Evolutionary conservation across 2,329 filamentous ascomycete species (phyloP).

Genomic region (Fusarium sp.): DNA sequence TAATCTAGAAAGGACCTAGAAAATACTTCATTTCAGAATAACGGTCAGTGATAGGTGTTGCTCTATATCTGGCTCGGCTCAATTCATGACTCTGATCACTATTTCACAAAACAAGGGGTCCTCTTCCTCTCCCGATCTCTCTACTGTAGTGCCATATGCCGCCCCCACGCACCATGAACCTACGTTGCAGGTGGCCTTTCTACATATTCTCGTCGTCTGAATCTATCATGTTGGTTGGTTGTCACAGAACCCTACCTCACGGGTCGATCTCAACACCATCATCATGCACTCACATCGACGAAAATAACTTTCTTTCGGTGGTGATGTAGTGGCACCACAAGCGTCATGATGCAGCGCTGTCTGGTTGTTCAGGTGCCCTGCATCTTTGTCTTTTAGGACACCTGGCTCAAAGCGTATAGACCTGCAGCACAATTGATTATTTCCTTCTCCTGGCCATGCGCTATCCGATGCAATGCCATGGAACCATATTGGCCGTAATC

Average conservation of each 20-base stretch:
- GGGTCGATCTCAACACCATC: slow-evolving; percentile 20
- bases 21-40: neutral
- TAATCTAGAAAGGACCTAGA: neutral
- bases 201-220: slow-evolving; percentile 12
- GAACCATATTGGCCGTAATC: slow-evolving; percentile 28
- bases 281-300: slow-evolving; percentile 21
- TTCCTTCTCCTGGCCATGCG: slow-evolving; percentile 4
- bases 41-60: neutral
- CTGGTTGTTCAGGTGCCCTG: neutral
- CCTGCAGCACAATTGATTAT: slow-evolving; percentile 9
- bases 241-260: slow-evolving; percentile 13
- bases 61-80: neutral
- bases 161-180: slow-evolving; percentile 34
- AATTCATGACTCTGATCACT: slow-evolving; percentile 1
- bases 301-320: neutral
- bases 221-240: slow-evolving; percentile 23
- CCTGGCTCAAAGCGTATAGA: slow-evolving; percentile 7
- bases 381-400: neutral
- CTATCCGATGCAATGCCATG: slow-evolving; percentile 23
- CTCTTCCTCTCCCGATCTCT: slow-evolving; percentile 28
- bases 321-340: neutral
- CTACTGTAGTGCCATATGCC: slow-evolving; percentile 8
- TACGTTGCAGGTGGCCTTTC: slow-evolving; percentile 6
- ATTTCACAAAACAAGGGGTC: slow-evolving; percentile 11
- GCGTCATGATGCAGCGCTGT: slow-evolving; percentile 1